Evolutionary conservation across 1,139 yeast genomes (phyloP), one percentile per base, ranked within the genome.

Genomic region (Pichia sp.): DNA sequence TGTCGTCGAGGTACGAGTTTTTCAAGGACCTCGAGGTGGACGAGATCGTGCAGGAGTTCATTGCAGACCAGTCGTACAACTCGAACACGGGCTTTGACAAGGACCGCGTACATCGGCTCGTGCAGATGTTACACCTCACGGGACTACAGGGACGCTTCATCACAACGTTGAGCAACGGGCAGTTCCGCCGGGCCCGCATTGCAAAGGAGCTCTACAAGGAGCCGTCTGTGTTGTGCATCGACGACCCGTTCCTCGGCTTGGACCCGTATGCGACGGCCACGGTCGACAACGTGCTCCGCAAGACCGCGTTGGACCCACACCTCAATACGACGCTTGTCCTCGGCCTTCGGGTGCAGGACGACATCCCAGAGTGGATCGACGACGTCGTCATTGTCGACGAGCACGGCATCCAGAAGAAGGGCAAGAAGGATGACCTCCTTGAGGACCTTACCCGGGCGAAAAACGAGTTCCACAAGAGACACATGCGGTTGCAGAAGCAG

Each of bases 151-250:
- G 81, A 55, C 79, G 89, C 58, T 92, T 96, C 91, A 81, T 89
- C 48, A 89, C 89, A 68, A 88, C 95, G 0, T 74, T 93, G 50
- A 87, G 96, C 69, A 93, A 93, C 67, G 99, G 99, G 0, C 99
- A 93, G 70, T 83, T 88, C 69, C 77, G 99, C 62, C 75, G 99
- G 50, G 96, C 97, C 0, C 76, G 97, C 58, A 74, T 93, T 34
- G 98, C 97, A 0, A 79, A 80, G 59, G 81, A 92, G 0, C 66
- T 93, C 52, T 76, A 90, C 52, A 74, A 75, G 53, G 74, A 79
- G 50, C 97, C 97, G 0, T 75, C 75, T 45, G 63, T 91, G 30
- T 72, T 91, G 55, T 68, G 92, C 10, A 77, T 93, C 17, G 98
- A 93, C 68, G 98, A 93, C 63, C 97, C 97, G 8, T 91, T 90